Evolutionary conservation across 495 filamentous ascomycete genomes (phyloP).

Genomic region (Neurospora sp.): DNA sequence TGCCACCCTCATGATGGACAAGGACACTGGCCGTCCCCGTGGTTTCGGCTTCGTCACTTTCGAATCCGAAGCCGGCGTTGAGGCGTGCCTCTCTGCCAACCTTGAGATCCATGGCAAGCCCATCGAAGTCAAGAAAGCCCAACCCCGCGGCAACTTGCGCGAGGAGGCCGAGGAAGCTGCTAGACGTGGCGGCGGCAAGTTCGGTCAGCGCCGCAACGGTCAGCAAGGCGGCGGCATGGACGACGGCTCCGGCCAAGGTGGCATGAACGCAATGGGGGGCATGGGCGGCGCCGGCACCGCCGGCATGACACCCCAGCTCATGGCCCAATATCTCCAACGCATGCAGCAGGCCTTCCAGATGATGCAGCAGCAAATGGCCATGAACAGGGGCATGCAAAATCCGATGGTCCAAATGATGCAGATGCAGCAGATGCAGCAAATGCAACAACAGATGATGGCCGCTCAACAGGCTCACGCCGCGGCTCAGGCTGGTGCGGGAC

Average conservation of each 20-base stretch:
- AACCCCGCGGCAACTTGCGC: conserved; percentile 87
- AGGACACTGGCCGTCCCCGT: conserved; percentile 89
- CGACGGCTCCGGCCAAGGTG: background rate
- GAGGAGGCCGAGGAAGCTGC: conserved; percentile 75
- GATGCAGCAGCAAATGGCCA: conserved; percentile 80
- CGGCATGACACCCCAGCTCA: conserved; percentile 86
- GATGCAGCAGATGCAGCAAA: conserved; percentile 78
- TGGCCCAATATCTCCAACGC: conserved; percentile 94
- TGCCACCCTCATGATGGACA: conserved; percentile 99
- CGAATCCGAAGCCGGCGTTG: conserved; percentile 90
- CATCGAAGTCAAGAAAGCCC: conserved; percentile 97
- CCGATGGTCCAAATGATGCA: conserved; percentile 51
- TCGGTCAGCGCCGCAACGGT: conserved; percentile 29
- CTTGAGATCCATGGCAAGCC: conserved; percentile 88
- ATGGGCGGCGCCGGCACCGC: conserved; percentile 29
- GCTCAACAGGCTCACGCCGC: conserved; percentile 20
- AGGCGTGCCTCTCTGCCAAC: conserved; percentile 68
- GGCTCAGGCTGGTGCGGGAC: conserved; percentile 8
- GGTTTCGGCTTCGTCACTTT: conserved; percentile 99
- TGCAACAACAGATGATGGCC: conserved; percentile 56
- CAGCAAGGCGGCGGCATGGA: conserved; percentile 9
- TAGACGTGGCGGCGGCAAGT: conserved; percentile 41
- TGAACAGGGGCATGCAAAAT: conserved; percentile 52
- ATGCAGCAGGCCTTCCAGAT: conserved; percentile 94
- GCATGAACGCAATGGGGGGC: conserved; percentile 18